Evolutionary conservation across 305 asterid species (phyloP).

Genomic region (Fraxinus dipetala): DNA sequence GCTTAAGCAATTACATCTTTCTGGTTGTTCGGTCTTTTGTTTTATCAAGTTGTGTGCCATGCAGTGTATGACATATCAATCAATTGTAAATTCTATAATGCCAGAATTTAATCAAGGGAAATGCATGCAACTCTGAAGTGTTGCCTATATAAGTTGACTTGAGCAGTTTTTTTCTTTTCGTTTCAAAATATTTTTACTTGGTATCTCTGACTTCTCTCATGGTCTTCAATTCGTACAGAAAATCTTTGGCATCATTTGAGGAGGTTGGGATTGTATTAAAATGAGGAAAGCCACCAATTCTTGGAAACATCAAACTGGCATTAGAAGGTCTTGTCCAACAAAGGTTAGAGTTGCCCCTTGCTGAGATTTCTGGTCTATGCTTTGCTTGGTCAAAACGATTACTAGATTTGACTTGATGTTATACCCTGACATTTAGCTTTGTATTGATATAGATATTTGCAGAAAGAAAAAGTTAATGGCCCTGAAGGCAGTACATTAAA

Average conservation of each 20-base stretch:
- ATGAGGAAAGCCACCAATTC: conserved; percentile 63
- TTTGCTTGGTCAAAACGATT: conserved; percentile 6
- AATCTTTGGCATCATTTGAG: conserved; percentile 84
- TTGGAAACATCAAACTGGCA: conserved; percentile 54
- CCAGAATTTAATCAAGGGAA: not conserved
- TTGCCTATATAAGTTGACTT: too few relatives aligned
- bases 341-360: conserved; percentile 44
- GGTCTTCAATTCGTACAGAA: conserved; percentile 36
- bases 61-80: not conserved
- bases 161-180: too few relatives aligned
- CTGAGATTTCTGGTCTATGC: conserved; percentile 6
- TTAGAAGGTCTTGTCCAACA: conserved; percentile 83
- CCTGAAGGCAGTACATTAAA: conserved; percentile 63
- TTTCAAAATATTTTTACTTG: too few relatives aligned
- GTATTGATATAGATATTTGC: conserved; percentile 56
- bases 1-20: not conserved
- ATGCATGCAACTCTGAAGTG: not conserved
- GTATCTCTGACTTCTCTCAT: conserved; percentile 1
- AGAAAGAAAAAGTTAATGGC: conserved; percentile 71
- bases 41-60: not conserved
- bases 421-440: conserved; percentile 27
- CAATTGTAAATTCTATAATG: not conserved
- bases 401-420: not conserved
- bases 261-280: conserved; percentile 72
- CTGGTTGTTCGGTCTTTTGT: not conserved